Evolutionary conservation across 1,284 basidiomycete genomes (phyloP).

Genomic region (Ustanciosporium gigantosporum): DNA sequence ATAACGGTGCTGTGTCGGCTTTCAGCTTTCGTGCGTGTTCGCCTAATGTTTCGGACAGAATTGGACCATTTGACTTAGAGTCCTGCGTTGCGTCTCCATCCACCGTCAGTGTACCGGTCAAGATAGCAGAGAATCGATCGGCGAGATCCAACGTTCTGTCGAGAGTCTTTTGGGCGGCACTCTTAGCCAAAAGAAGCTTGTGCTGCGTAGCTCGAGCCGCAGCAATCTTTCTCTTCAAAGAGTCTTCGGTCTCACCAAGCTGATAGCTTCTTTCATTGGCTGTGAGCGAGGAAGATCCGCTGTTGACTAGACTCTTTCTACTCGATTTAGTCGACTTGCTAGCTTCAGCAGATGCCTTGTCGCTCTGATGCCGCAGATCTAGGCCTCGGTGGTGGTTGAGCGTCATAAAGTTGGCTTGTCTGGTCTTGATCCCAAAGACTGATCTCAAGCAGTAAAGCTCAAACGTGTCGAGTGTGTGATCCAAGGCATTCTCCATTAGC

Average conservation of each 20-base stretch:
- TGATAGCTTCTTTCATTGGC: conserved; percentile 36
- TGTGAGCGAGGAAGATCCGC: conserved; percentile 1
- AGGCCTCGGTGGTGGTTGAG: conserved; percentile 56
- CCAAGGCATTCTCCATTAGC: conserved; percentile 56
- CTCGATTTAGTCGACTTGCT: conserved; percentile 2
- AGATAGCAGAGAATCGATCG: conserved; percentile 20
- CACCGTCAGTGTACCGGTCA: neutral
- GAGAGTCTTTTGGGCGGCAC: conserved; percentile 18
- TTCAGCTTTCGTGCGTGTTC: conserved; percentile 38
- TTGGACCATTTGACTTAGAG: neutral
- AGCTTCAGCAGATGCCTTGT: conserved; percentile 2
- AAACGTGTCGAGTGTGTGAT: conserved; percentile 57
- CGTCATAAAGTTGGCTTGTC: conserved; percentile 52
- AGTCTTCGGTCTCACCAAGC: conserved; percentile 35
- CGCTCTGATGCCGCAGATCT: conserved; percentile 39
- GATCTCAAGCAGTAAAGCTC: conserved; percentile 56
- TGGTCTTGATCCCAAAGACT: conserved; percentile 52
- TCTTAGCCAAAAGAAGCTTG: conserved; percentile 24
- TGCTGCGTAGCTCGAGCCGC: conserved; percentile 34
- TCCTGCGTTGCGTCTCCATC: neutral
- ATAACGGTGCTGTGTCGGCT: conserved; percentile 27
- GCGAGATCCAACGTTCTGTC: conserved; percentile 14
- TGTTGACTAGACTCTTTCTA: conserved; percentile 11
- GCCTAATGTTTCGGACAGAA: conserved; percentile 15
- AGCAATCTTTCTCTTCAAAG: conserved; percentile 38